phyloP scores from a whole-genome alignment of 2,329 filamentous ascomycete species.

The Aspergillus fumigatiaffinis region DNA sequence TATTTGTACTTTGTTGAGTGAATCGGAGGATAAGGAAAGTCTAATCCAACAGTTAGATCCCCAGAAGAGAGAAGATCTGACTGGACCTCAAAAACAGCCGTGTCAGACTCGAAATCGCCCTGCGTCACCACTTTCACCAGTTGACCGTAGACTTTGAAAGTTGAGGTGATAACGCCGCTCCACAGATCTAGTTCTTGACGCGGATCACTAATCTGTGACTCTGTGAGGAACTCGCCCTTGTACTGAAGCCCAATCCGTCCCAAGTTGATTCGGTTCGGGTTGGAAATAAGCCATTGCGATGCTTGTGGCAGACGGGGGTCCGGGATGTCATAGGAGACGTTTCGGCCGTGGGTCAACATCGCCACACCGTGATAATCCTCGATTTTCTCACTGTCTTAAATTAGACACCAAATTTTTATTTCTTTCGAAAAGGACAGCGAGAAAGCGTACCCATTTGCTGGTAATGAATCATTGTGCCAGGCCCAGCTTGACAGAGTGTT shows the following conservation, averaged over 20 bases:
- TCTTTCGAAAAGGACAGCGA: no score
- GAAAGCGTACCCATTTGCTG: slow-evolving; percentile 5
- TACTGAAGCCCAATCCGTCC: slow-evolving; percentile 11
- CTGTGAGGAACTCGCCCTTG: neutral
- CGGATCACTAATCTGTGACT: slow-evolving; percentile 1
- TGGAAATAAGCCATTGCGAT: slow-evolving; percentile 13
- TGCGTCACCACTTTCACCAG: slow-evolving; percentile 8
- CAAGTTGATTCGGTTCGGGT: slow-evolving; percentile 14
- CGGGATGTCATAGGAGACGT: slow-evolving; percentile 14
- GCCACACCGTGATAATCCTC: slow-evolving; percentile 7
- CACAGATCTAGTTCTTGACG: slow-evolving; percentile 10
- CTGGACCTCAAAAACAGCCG: slow-evolving; percentile 3
- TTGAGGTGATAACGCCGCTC: slow-evolving; percentile 10
- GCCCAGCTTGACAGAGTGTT: slow-evolving; percentile 15
- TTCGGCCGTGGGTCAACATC: slow-evolving; percentile 9
- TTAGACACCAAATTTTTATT: neutral
- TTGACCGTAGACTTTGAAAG: slow-evolving; percentile 4
- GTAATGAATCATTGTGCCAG: slow-evolving; percentile 14
- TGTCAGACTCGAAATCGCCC: slow-evolving; percentile 10
- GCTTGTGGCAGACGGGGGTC: slow-evolving; percentile 8
- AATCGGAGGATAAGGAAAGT: slow-evolving; percentile 13
- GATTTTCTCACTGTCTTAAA: slow-evolving; percentile 1
- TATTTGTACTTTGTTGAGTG: slow-evolving; percentile 13
- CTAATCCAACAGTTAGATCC: slow-evolving; percentile 8
- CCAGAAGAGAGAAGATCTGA: neutral